phyloP scores from a whole-genome alignment of 345 rosid genomes.

The Populus simonii region DNA sequence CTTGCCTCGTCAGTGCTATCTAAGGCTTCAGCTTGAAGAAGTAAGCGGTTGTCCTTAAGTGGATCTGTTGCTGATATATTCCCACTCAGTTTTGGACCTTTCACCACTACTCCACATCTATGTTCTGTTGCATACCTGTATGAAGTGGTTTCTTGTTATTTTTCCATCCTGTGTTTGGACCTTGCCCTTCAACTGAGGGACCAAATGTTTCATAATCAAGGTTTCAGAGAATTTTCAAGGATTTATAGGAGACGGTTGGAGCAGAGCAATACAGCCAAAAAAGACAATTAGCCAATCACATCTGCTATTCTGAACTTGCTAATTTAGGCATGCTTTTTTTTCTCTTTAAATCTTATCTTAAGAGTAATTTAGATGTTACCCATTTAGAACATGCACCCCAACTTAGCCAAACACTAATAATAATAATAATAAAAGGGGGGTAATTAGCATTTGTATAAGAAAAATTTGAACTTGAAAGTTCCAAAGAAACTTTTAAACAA shows the following conservation, averaged over 20 bases:
- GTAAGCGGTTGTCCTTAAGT: constrained; percentile 78
- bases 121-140: constrained; percentile 94
- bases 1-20: constrained; percentile 85
- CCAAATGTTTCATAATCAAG: background rate
- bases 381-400: background rate
- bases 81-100: constrained; percentile 86
- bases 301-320: background rate
- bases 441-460: background rate
- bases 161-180: background rate
- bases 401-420: background rate
- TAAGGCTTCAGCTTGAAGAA: constrained; percentile 69
- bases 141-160: constrained; percentile 4
- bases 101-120: constrained; percentile 95
- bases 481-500: background rate
- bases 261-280: background rate
- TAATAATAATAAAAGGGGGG: no score
- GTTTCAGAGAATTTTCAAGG: background rate
- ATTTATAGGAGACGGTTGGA: background rate
- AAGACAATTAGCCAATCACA: background rate
- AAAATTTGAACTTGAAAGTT: constrained; percentile 10
- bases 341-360: background rate
- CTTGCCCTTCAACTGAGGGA: background rate
- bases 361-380: background rate
- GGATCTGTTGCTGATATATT: constrained; percentile 98
- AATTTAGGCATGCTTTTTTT: background rate